Conservation (phyloP, 345 rosid species). For the Trapa bicornis region DNA sequence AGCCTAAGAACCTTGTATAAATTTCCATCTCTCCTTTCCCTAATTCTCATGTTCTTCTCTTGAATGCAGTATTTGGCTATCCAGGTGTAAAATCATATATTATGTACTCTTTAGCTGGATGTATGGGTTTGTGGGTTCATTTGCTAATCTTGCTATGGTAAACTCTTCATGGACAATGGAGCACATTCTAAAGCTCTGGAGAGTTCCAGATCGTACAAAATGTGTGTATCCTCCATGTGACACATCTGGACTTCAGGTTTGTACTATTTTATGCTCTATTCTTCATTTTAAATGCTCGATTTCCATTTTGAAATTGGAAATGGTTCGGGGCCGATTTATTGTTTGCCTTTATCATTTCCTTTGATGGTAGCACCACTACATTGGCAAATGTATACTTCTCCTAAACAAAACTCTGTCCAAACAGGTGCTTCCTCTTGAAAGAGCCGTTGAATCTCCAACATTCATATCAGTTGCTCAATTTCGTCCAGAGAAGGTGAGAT, state of each 20-base stretch:
- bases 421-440: conserved; percentile 70
- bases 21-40: neutral
- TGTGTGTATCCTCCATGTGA: conserved; percentile 93
- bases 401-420: neutral
- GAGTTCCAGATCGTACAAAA: conserved; percentile 47
- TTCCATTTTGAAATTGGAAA: neutral
- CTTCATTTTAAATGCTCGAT: conserved; percentile 1
- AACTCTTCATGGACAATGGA: conserved; percentile 93
- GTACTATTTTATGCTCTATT: conserved; percentile 6
- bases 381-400: neutral
- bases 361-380: neutral
- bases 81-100: conserved; percentile 58
- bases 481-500: conserved; percentile 97
- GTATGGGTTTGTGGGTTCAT: conserved; percentile 83
- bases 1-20: neutral
- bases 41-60: conserved; percentile 7
- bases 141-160: conserved; percentile 78
- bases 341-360: neutral
- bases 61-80: conserved; percentile 60
- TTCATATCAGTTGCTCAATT: conserved; percentile 89
- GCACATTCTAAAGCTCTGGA: conserved; percentile 80
- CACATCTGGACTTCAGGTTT: conserved; percentile 90
- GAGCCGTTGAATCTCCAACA: conserved; percentile 42
- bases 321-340: neutral
- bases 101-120: conserved; percentile 65